Evolutionary conservation across 371 early-diverging fungal species (phyloP).

Genomic region (Entomophthora muscae): DNA sequence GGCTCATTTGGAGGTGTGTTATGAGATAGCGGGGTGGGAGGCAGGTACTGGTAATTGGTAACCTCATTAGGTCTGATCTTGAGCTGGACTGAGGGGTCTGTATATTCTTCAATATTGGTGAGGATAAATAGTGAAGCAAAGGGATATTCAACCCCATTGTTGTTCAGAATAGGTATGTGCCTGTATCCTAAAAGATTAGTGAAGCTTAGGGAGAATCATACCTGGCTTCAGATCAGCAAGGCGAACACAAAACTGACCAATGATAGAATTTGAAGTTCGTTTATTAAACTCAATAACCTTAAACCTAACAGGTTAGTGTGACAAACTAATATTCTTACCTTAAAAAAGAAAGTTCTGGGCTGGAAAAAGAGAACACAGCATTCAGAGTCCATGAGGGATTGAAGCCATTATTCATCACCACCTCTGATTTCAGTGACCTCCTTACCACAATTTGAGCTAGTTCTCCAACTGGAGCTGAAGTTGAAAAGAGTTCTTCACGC

Average conservation of each 20-base stretch:
- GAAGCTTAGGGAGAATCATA: background rate
- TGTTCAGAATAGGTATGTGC: background rate
- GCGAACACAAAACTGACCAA: background rate
- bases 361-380: constrained; percentile 24
- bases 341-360: constrained; percentile 30
- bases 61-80: background rate
- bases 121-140: constrained; percentile 6
- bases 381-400: constrained; percentile 38
- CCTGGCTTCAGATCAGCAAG: constrained; percentile 4
- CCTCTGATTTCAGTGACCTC: constrained; percentile 18
- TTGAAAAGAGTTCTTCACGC: constrained; percentile 20
- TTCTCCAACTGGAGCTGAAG: constrained; percentile 13
- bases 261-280: background rate
- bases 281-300: constrained; percentile 5
- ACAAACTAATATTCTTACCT: constrained; percentile 13
- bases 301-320: background rate
- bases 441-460: constrained; percentile 17
- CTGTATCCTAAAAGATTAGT: background rate
- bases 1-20: too few species aligned
- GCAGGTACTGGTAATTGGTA: background rate
- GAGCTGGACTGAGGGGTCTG: background rate
- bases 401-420: constrained; percentile 25
- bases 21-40: too few species aligned
- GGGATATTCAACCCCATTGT: background rate
- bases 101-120: background rate